These are phyloP conservation scores for Colletotrichum godetiae DNA, from an alignment of 2,329 filamentous ascomycete genomes.

Conservation along the genomic window DNA sequence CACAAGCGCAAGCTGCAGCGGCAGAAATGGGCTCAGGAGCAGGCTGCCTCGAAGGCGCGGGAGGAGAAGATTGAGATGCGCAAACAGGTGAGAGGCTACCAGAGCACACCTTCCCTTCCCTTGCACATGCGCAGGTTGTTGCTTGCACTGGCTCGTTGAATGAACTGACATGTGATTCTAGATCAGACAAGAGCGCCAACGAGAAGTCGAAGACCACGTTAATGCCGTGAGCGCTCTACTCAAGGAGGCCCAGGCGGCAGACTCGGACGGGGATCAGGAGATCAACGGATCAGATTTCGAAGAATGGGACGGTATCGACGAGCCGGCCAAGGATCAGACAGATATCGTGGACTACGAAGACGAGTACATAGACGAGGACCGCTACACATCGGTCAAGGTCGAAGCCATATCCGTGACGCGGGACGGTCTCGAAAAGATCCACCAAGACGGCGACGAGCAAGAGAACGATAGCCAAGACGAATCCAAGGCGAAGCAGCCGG, in stretches of 20 bases:
- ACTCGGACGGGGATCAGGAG: slow-evolving; percentile 51
- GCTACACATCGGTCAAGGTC: slow-evolving; percentile 93
- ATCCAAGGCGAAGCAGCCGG: slow-evolving; percentile 39
- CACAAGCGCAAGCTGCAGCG: slow-evolving; percentile 94
- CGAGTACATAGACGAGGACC: slow-evolving; percentile 96
- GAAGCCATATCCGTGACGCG: slow-evolving; percentile 86
- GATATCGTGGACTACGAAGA: slow-evolving; percentile 82
- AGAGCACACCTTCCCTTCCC: not conserved
- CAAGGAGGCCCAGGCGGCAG: slow-evolving; percentile 67
- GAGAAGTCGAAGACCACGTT: slow-evolving; percentile 85
- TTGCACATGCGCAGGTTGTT: not conserved
- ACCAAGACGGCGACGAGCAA: slow-evolving; percentile 43
- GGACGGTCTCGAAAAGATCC: slow-evolving; percentile 73
- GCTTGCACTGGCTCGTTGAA: not conserved
- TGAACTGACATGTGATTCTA: slow-evolving; percentile 50
- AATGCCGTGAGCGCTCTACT: slow-evolving; percentile 79
- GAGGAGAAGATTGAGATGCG: slow-evolving; percentile 80
- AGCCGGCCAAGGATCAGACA: slow-evolving; percentile 53
- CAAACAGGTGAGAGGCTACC: slow-evolving; percentile 71
- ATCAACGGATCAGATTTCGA: slow-evolving; percentile 54
- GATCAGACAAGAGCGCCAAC: slow-evolving; percentile 85
- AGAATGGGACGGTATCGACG: slow-evolving; percentile 75
- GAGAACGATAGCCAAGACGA: slow-evolving; percentile 38
- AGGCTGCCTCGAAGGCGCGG: slow-evolving; percentile 79
- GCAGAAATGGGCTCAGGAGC: slow-evolving; percentile 85